Percentiles rank a stretch among this genome's conserved stretches.
Evolutionary conservation across 441 rosid genomes (phyloP).

Genomic region (Iberis amara): DNA sequence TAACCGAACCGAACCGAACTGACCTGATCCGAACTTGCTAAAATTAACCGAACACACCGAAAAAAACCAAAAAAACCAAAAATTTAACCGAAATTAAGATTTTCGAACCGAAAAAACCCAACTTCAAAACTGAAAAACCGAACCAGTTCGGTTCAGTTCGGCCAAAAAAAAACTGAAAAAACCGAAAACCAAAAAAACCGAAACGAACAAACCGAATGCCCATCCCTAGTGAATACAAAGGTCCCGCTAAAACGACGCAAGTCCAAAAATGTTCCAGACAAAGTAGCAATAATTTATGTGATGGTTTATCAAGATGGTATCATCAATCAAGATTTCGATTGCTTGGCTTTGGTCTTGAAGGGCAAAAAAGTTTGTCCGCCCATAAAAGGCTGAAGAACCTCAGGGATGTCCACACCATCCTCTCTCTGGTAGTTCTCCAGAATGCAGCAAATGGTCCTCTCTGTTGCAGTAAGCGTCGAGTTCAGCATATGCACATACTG

Average conservation of each 20-base stretch:
- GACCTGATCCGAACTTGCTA: no score
- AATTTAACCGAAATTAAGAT: no score
- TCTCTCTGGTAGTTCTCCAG: conserved; percentile 86
- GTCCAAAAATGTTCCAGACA: neutral
- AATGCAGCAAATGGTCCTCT: conserved; percentile 90
- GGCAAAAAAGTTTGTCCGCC: conserved; percentile 72
- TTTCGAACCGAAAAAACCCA: no score
- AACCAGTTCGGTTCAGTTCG: no score
- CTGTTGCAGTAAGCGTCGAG: conserved; percentile 91
- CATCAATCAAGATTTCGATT: conserved; percentile 42
- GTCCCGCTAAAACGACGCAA: neutral
- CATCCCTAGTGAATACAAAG: no score
- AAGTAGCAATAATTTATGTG: neutral
- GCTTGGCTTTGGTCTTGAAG: conserved; percentile 71
- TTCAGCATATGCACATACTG: conserved; percentile 88
- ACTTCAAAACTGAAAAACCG: no score
- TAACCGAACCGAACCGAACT: no score
- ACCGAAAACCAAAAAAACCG: no score
- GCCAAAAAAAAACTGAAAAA: no score
- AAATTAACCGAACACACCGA: no score
- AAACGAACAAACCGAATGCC: no score
- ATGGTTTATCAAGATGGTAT: neutral
- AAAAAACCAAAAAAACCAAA: no score
- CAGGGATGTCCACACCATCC: conserved; percentile 78
- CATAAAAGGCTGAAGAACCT: conserved; percentile 58